Evolutionary conservation across 2,329 filamentous ascomycete genomes (phyloP), one percentile per base, ranked within the genome.

Genomic region (Cladosporium sp.): DNA sequence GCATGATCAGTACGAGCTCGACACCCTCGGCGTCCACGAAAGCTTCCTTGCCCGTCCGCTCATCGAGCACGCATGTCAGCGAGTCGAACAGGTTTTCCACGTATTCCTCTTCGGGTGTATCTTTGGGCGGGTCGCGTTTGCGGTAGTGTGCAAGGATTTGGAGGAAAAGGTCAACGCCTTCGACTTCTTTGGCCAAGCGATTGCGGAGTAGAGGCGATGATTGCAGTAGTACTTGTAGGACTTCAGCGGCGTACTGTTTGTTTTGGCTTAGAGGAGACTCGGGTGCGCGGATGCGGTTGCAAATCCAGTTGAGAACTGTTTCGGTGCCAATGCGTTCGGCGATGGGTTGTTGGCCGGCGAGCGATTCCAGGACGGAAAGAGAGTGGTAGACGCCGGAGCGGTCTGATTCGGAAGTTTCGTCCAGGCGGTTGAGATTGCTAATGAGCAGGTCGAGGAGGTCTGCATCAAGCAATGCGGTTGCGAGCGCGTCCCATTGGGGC

Each of bases 61-160:
- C 85, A 59, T 95, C 87, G 0, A 85, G 86, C 1, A 95, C 71
- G 58, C 87, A 94, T 1, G 88, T 87, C 15, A 97, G 66, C 1
- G 84, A 82, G 62, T 95, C 91, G 66, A 98, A 98, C 0, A 96
- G 65, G 57, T 98, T 95, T 68, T 95, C 89, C 64, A 94, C 87
- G 65, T 88, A 96, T 70, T 98, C 93, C 64, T 95, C 91, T 67
- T 97, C 93, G 43, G 93, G 85, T 27, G 85, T 83, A 52, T 90
- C 88, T 62, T 87, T 92, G 42, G 83, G 79, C 0, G 93, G 93
- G 63, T 98, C 91, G 42, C 84, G 80, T 71, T 86, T 87, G 50
- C 93, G 83, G 70, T 97, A 98, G 1, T 84, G 74, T 1, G 91
- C 88, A 0, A 94, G 79, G 0, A 95, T 77, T 68, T 94, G 89